Conservation (phyloP, 768 basidiomycete genomes). For the Dioszegia aurantiaca region DNA sequence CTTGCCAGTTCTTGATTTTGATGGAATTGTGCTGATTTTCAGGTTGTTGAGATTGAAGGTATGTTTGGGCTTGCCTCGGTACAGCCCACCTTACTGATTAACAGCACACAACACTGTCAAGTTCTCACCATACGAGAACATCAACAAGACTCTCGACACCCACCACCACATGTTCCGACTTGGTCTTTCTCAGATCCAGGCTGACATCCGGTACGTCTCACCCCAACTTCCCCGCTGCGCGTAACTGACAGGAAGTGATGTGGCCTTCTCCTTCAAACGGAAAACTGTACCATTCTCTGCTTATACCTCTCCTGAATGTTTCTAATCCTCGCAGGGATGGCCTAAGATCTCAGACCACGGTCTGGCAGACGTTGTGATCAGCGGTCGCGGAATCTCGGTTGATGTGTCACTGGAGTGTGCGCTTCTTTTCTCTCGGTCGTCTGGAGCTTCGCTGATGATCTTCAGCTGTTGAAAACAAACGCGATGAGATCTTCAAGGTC, state of each 20-base stretch:
- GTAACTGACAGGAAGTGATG: conserved; percentile 59
- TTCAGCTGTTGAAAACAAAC: conserved; percentile 37
- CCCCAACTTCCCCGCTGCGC: neutral
- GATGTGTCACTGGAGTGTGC: conserved; percentile 54
- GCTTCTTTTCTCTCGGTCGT: too few species aligned
- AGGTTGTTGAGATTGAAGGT: too few species aligned
- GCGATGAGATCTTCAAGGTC: conserved; percentile 51
- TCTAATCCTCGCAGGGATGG: conserved; percentile 45
- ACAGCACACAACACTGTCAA: conserved; percentile 79
- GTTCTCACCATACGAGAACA: conserved; percentile 71
- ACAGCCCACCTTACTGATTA: too few species aligned
- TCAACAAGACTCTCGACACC: conserved; percentile 56
- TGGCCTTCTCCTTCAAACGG: conserved; percentile 84
- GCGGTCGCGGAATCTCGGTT: conserved; percentile 75
- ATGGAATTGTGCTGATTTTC: conserved; percentile 17
- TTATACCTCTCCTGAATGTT: conserved; percentile 42
- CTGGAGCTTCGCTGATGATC: too few species aligned
- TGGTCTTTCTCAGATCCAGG: conserved; percentile 76
- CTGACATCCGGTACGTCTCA: conserved; percentile 54
- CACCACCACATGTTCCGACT: conserved; percentile 69
- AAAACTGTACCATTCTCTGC: conserved; percentile 73
- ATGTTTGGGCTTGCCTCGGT: too few species aligned
- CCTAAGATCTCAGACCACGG: conserved; percentile 34
- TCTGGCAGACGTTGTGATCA: conserved; percentile 58
- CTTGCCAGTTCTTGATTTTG: neutral